Conservation (phyloP, 2,329 filamentous ascomycete genomes). For the Aspergillus quadrilineatus region DNA sequence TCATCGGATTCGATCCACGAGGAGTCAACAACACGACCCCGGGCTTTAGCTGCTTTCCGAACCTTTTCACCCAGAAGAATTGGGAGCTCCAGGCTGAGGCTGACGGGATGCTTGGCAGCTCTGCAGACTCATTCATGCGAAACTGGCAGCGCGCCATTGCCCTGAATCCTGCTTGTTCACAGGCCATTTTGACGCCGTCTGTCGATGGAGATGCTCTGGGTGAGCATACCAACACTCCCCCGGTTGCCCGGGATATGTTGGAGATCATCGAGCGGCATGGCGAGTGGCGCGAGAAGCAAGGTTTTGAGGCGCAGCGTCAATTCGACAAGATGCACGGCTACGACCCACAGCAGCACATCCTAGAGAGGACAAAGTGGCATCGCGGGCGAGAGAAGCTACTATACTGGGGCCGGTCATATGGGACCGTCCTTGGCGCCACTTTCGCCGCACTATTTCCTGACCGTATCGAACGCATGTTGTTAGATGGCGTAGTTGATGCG, state of each 20-base stretch:
- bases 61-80: slow-evolving; percentile 27
- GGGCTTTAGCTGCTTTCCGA: slow-evolving; percentile 42
- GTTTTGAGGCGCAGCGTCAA: slow-evolving; percentile 19
- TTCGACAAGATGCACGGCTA: slow-evolving; percentile 20
- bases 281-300: slow-evolving; percentile 39
- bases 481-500: slow-evolving; percentile 40
- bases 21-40: slow-evolving; percentile 45
- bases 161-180: slow-evolving; percentile 33
- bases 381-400: slow-evolving; percentile 32
- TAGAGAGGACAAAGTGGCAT: slow-evolving; percentile 30
- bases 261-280: slow-evolving; percentile 42
- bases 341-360: slow-evolving; percentile 23
- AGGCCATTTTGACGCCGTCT: slow-evolving; percentile 20
- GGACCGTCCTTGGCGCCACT: slow-evolving; percentile 47
- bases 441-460: slow-evolving; percentile 49
- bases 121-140: slow-evolving; percentile 26
- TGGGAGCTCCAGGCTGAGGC: slow-evolving; percentile 38
- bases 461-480: slow-evolving; percentile 30
- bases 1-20: slow-evolving; percentile 48
- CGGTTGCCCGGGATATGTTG: slow-evolving; percentile 37
- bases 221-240: slow-evolving; percentile 34
- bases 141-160: slow-evolving; percentile 37
- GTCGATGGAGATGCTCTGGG: slow-evolving; percentile 28
- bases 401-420: slow-evolving; percentile 49
- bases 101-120: slow-evolving; percentile 38